A percentile compares a stretch with the other conserved stretches of the same genome.
Conservation (phyloP, 768 basidiomycete species). For the Amyloporia xantha region DNA sequence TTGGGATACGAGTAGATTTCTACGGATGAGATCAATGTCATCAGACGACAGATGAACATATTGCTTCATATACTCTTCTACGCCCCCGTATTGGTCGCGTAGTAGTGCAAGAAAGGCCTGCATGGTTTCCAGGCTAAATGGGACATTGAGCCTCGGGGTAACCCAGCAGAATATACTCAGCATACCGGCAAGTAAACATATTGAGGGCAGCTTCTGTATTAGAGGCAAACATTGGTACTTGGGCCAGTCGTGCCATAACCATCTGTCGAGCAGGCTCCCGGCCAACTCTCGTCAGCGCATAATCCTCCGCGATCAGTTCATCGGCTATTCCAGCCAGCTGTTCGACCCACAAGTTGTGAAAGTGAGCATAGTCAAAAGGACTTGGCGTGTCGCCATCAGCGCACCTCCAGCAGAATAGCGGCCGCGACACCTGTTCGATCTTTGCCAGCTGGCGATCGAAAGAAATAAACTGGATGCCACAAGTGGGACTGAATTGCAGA, state of each 20-base stretch:
- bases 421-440: slow-evolving; percentile 76
- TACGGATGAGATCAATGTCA: slow-evolving; percentile 54
- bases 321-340: slow-evolving; percentile 72
- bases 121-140: slow-evolving; percentile 66
- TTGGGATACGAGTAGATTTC: slow-evolving; percentile 35
- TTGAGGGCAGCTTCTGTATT: slow-evolving; percentile 74
- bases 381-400: too few species aligned
- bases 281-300: slow-evolving; percentile 71
- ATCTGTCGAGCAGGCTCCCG: slow-evolving; percentile 71
- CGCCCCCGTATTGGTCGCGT: slow-evolving; percentile 60
- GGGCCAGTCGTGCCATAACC: slow-evolving; percentile 60
- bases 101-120: slow-evolving; percentile 57
- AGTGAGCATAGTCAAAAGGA: neutral
- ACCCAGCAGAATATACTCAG: neutral
- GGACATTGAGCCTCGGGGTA: neutral
- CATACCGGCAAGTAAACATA: slow-evolving; percentile 73
- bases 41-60: slow-evolving; percentile 54
- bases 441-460: slow-evolving; percentile 58
- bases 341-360: neutral
- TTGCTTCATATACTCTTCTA: slow-evolving; percentile 52
- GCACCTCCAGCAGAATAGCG: slow-evolving; percentile 64
- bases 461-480: neutral
- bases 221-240: slow-evolving; percentile 67
- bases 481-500: neutral
- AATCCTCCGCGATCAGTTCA: slow-evolving; percentile 61